Evolutionary conservation across 495 filamentous ascomycete species (phyloP).

Genomic region (Hypoxylon fuscum): DNA sequence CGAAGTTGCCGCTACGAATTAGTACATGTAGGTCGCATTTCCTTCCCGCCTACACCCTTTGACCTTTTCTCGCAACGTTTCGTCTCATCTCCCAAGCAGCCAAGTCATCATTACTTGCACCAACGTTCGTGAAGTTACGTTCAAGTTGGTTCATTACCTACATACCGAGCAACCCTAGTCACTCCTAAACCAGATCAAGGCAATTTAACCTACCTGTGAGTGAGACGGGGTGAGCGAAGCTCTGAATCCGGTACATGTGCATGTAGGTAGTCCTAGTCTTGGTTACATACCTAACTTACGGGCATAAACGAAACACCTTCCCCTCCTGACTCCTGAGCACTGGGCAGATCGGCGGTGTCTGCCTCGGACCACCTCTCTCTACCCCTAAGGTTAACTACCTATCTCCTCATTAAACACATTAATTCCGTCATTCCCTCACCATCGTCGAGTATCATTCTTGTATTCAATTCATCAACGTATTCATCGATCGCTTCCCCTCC

Average conservation of each 20-base stretch:
- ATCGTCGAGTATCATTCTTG: slow-evolving; percentile 11
- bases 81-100: slow-evolving; percentile 1
- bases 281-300: not conserved
- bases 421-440: slow-evolving; percentile 34
- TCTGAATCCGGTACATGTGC: not conserved
- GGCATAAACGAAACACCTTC: slow-evolving; percentile 33
- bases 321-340: slow-evolving; percentile 30
- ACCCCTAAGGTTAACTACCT: slow-evolving; percentile 15
- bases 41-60: not conserved
- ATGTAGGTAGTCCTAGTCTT: not conserved
- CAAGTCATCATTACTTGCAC: not conserved
- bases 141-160: not conserved
- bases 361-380: slow-evolving; percentile 29
- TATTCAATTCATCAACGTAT: slow-evolving; percentile 14
- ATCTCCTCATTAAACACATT: slow-evolving; percentile 19
- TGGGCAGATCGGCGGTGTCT: slow-evolving; percentile 35
- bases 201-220: no score
- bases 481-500: not conserved
- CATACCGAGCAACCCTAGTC: not conserved
- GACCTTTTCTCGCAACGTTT: not conserved
- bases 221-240: not conserved
- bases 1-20: slow-evolving; percentile 32
- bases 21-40: slow-evolving; percentile 16
- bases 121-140: not conserved
- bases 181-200: not conserved